Conservation (phyloP, 306 rosid genomes). For the Pterocarpus santalinus region DNA sequence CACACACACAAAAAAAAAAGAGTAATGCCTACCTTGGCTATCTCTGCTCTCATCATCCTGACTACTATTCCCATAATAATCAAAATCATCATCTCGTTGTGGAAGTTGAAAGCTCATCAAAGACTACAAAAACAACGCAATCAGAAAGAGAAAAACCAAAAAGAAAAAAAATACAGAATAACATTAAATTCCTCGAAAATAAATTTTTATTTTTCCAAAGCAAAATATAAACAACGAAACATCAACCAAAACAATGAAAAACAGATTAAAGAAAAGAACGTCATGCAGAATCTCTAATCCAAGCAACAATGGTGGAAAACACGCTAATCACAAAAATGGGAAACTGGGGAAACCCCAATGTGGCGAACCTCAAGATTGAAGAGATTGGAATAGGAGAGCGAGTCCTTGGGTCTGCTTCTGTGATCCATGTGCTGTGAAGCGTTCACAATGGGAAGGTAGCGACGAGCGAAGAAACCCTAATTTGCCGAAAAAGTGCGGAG, state of each 20-base stretch:
- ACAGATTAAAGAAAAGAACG: conserved; percentile 4
- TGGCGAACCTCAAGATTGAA: conserved; percentile 82
- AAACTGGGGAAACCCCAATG: background rate
- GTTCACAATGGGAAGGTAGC: conserved; percentile 40
- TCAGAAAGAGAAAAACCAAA: background rate
- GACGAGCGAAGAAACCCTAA: conserved; percentile 44
- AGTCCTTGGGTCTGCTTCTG: conserved; percentile 68
- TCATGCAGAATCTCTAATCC: conserved; percentile 26
- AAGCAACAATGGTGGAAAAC: background rate
- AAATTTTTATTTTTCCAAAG: background rate
- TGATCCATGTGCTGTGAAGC: conserved; percentile 62
- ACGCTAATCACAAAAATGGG: background rate
- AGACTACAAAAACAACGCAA: conserved; percentile 22
- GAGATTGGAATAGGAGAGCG: conserved; percentile 70
- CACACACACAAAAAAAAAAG: background rate
- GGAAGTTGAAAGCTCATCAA: conserved; percentile 76
- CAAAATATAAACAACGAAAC: background rate
- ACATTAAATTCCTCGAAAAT: conserved; percentile 1
- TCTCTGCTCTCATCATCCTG: conserved; percentile 96
- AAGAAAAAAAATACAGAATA: background rate
- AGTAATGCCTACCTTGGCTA: conserved; percentile 74
- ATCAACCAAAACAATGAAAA: background rate
- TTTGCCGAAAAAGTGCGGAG: conserved; percentile 47
- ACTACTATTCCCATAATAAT: conserved; percentile 94
- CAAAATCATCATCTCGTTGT: conserved; percentile 83